These are phyloP conservation scores for Acacia pycnantha DNA, from an alignment of 331 rosid species.

Conservation along the genomic window DNA sequence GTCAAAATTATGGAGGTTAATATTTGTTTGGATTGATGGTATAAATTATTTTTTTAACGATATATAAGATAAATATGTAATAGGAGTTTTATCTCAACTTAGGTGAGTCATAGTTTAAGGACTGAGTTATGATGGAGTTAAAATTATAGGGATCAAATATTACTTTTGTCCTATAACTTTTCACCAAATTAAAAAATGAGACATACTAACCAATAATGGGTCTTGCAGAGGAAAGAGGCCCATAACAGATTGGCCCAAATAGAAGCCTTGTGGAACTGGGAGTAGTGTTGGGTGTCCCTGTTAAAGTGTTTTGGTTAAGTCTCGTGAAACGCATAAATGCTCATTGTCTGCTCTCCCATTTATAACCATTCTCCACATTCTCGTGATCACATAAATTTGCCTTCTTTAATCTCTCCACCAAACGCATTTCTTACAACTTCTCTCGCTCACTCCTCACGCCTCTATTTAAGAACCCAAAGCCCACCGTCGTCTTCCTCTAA, in stretches of 20 bases:
- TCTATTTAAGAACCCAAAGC: not conserved
- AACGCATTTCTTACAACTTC: not conserved
- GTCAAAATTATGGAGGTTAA: too few species aligned
- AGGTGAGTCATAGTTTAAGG: too few species aligned
- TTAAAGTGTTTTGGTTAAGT: not conserved
- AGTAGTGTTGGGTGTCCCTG: not conserved
- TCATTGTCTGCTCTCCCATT: constrained; percentile 26
- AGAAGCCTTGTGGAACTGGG: not conserved
- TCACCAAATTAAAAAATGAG: too few species aligned
- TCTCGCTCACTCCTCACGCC: not conserved
- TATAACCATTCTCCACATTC: constrained; percentile 36
- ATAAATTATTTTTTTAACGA: too few species aligned
- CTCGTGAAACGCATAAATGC: constrained; percentile 73
- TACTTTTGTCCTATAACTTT: too few species aligned
- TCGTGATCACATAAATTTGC: constrained; percentile 50
- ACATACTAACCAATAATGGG: not conserved
- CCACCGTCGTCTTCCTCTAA: not conserved
- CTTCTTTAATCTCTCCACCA: constrained; percentile 33
- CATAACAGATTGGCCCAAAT: not conserved
- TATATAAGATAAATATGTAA: too few species aligned
- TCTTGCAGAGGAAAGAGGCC: not conserved
- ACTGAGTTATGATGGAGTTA: too few species aligned
- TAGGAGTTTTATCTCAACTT: too few species aligned
- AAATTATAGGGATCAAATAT: too few species aligned
- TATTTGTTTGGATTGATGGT: accelerated